Percentiles rank a stretch among this genome's conserved stretches.
phyloP scores from a whole-genome alignment of 2,329 filamentous ascomycete genomes.

The Fusarium heterosporum region DNA sequence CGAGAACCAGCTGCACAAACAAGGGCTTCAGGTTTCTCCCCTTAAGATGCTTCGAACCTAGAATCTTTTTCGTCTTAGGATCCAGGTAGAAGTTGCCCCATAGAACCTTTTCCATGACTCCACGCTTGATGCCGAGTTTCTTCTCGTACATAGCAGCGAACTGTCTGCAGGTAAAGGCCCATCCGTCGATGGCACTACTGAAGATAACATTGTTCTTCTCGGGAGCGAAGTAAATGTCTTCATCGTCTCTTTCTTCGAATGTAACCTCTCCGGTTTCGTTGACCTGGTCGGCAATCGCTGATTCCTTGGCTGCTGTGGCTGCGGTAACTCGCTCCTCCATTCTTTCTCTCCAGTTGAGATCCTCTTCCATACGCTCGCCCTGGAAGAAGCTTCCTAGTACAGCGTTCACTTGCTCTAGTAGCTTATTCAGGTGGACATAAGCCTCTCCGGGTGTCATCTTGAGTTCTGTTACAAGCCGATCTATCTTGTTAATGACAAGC shows the following conservation, averaged over 20 bases:
- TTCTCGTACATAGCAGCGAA: constrained; percentile 95
- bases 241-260: constrained; percentile 93
- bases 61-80: constrained; percentile 93
- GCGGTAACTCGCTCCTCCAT: constrained; percentile 88
- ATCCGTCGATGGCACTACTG: constrained; percentile 97
- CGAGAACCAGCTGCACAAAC: constrained; percentile 96
- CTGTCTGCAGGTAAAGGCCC: constrained; percentile 96
- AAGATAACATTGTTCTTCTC: constrained; percentile 99
- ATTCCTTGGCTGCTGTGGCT: constrained; percentile 72
- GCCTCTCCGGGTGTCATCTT: constrained; percentile 94
- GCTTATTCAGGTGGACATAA: constrained; percentile 86
- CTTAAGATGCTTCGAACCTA: constrained; percentile 92
- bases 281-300: constrained; percentile 59
- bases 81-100: constrained; percentile 98
- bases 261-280: constrained; percentile 70
- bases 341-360: constrained; percentile 92
- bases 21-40: constrained; percentile 92
- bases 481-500: constrained; percentile 98
- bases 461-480: constrained; percentile 91
- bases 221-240: constrained; percentile 97
- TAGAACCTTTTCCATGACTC: constrained; percentile 88
- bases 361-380: constrained; percentile 98
- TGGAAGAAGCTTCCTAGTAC: constrained; percentile 98
- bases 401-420: constrained; percentile 96
- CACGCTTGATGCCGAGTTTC: constrained; percentile 94